A percentile compares a stretch with the other conserved stretches of the same genome.
phyloP scores from a whole-genome alignment of 441 rosid genomes.

The Brassica hybrid region DNA sequence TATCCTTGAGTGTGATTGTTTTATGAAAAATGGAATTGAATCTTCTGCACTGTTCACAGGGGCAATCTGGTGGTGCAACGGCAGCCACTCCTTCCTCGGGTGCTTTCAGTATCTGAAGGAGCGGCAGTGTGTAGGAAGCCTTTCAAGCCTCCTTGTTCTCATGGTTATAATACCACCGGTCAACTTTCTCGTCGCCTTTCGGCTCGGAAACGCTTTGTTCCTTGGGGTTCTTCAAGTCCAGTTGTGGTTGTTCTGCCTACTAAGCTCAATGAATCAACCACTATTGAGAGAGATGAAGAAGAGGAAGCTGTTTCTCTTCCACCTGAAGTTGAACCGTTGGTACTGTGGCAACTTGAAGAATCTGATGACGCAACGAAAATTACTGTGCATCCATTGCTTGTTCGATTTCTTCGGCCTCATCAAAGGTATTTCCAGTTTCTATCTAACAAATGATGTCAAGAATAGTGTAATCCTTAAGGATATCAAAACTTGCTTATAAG shows the following conservation, averaged over 20 bases:
- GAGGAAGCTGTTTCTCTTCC: slow-evolving; percentile 75
- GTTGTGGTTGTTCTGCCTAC: slow-evolving; percentile 55
- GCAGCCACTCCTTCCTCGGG: slow-evolving; percentile 85
- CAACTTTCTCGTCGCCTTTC: slow-evolving; percentile 85
- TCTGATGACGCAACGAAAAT: slow-evolving; percentile 53
- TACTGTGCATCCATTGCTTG: slow-evolving; percentile 84
- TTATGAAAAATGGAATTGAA: slow-evolving; percentile 20
- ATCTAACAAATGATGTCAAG: slow-evolving; percentile 27
- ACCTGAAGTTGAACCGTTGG: slow-evolving; percentile 83
- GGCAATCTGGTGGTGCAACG: slow-evolving; percentile 86
- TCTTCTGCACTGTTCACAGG: slow-evolving; percentile 45
- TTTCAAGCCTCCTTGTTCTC: slow-evolving; percentile 83
- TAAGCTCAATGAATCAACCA: slow-evolving; percentile 37
- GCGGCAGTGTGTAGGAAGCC: slow-evolving; percentile 95
- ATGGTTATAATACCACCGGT: slow-evolving; percentile 63
- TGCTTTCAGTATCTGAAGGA: slow-evolving; percentile 84
- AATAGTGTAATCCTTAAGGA: background rate
- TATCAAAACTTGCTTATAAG: slow-evolving; percentile 16
- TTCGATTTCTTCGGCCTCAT: slow-evolving; percentile 94
- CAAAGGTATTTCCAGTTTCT: slow-evolving; percentile 69
- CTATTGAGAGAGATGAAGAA: slow-evolving; percentile 47
- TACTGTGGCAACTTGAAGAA: slow-evolving; percentile 87
- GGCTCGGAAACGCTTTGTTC: slow-evolving; percentile 94
- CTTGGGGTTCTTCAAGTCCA: slow-evolving; percentile 88
- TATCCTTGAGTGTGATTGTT: background rate